Evolutionary conservation across 1,139 yeast genomes (phyloP), one percentile per base, ranked within the genome.

Genomic region (Zygosaccharomyces sapae): DNA sequence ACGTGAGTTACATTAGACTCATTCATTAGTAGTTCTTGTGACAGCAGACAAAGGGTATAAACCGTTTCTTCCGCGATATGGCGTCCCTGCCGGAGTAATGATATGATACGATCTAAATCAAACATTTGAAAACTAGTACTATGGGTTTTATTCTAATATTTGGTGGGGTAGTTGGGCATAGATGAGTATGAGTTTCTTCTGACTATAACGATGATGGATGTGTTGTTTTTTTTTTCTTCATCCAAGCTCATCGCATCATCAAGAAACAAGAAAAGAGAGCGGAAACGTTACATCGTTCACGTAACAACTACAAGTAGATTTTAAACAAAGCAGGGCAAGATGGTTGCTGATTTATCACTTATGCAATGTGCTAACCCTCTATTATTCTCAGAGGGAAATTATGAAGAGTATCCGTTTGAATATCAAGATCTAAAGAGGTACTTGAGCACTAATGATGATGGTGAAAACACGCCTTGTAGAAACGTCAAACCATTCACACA

Each of bases 1-100:
- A 92, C 96, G 5, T 90, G 88, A 64, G 90, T 96, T 42, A 92
- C 96, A 66, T 94, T 92, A 55, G 90, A 86, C 71, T 94, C 98
- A 56, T 80, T 82, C 65, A 89, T 90, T 57, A 92, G 74, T 37
- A 92, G 83, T 55, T 92, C 97, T 59, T 88, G 86, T n/a, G 96
- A 96, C 77, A 86, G 84, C 50, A 79, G 77, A 65, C 98, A 92
- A 53, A 92, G 75, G 59, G 79, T 78, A 61, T 83, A 81, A 40
- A 94, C 95, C 50, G 87, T 90, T 36, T 78, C 79, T 65, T 92
- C 97, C 16, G 85, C 74, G 52, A 92, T 75, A 24, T 92, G 94
- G 69, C 87, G 86, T 69, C 97, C 90, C 56, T 82, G 77, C 51
- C 77, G 72, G 56, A 87, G 73, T 55, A 76, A 73, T 49, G 78